Base-by-base conservation (phyloP, 805 yeast genomes). In the Metschnikowia picachoensis region DNA sequence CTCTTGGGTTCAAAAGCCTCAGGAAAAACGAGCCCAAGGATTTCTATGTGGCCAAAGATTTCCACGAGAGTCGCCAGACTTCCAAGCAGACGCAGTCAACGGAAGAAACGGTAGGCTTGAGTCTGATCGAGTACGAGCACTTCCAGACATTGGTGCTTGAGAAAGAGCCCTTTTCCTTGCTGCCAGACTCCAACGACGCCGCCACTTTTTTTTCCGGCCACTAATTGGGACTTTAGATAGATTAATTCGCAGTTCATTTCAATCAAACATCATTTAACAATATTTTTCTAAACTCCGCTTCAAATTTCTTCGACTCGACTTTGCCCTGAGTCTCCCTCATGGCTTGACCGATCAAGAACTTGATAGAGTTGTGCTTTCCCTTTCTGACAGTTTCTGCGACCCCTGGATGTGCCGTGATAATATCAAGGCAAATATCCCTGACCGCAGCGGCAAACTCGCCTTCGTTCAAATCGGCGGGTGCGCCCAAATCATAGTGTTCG, bases 261-360 rank as follows among this genome's bases (percentile, higher is more conserved):
- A 13, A 30, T 30, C 32, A 30, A 30, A 12, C 32, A 13, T 33
- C 35, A 10, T 33, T 14, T 11, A n/a, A 13, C 16, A 14, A 33
- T 33, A 33, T 33, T 15, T 14, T n/a, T 11, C 5, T 33, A 13
- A 71, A 67, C 41, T 56, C 64, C 25, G 44, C 43, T 16, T 60
- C 61, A 30, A 58, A 67, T 53, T 30, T 53, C 39, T 51, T 62
- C 12, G 76, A 74, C 51, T 52, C 64, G 27, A 77, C 68, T 48
- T 68, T 76, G 3, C 97, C 97, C 53, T 82, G 85, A 2, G 88
- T 78, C 45, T 74, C 68, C 57, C 81, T 80, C 96, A 94, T 88
- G 15, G 89, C 95, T 59, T 79, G 79, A 1, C 97, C 98, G 3
- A 94, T 76, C 46, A 94, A 69, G 57, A 72, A 87, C 57, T 89